phyloP scores from a whole-genome alignment of 192 early-diverging fungal genomes.

The Lunasporangiospora selenospora region DNA sequence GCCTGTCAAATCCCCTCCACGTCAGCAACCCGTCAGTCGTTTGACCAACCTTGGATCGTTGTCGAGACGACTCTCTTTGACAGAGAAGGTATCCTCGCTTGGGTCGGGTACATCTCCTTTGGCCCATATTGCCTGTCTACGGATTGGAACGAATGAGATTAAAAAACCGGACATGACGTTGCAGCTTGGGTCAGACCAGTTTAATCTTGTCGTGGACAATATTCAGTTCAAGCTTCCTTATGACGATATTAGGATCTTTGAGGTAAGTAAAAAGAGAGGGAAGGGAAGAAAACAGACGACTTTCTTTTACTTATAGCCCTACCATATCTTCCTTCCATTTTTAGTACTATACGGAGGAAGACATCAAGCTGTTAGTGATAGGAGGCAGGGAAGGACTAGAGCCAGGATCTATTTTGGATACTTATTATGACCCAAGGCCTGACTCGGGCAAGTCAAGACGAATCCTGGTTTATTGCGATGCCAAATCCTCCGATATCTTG shows the following conservation, averaged over 20 bases:
- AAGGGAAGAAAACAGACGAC: neutral
- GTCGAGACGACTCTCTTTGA: too few relatives aligned
- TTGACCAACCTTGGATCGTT: too few relatives aligned
- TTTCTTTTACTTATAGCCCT: neutral
- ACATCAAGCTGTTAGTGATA: slow-evolving; percentile 4
- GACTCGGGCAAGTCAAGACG: neutral
- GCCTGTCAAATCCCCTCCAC: too few relatives aligned
- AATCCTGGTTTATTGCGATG: slow-evolving; percentile 5
- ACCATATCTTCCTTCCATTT: neutral
- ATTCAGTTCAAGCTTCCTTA: slow-evolving; percentile 13
- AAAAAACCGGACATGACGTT: slow-evolving; percentile 9
- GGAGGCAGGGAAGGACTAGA: neutral
- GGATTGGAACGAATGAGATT: slow-evolving; percentile 4
- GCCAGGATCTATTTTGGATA: neutral
- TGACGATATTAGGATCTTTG: slow-evolving; percentile 8
- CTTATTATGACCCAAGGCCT: slow-evolving; percentile 18
- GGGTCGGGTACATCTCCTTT: slow-evolving; percentile 33
- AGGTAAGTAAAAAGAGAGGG: slow-evolving; percentile 6
- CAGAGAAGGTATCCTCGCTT: slow-evolving; percentile 8
- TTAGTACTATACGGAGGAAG: slow-evolving; percentile 8
- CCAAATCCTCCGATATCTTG: neutral
- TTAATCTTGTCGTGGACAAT: slow-evolving; percentile 21
- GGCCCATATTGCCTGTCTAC: neutral
- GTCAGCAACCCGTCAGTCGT: too few relatives aligned
- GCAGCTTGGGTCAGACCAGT: slow-evolving; percentile 26